Percentiles rank a stretch among this genome's conserved stretches.
These are phyloP conservation scores for Glonium stellatum DNA, from an alignment of 495 filamentous ascomycete species.

Conservation along the genomic window DNA sequence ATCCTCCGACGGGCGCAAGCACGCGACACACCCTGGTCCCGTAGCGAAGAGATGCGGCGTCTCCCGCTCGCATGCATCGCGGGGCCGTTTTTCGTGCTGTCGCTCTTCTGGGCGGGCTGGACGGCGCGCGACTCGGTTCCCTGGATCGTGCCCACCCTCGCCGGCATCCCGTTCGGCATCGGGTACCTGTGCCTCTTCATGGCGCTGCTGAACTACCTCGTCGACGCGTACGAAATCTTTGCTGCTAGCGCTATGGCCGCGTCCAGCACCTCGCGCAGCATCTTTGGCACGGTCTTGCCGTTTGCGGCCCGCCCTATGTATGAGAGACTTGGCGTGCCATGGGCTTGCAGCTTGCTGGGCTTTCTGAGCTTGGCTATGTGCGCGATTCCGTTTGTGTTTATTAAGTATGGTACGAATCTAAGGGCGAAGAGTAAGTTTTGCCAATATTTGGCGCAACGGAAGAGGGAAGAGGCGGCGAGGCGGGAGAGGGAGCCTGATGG, in stretches of 20 bases:
- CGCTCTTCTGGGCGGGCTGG: constrained; percentile 71
- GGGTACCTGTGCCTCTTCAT: constrained; percentile 63
- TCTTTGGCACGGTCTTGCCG: constrained; percentile 57
- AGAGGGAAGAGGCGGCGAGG: constrained; percentile 28
- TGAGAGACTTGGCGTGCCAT: constrained; percentile 32
- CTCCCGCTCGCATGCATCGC: constrained; percentile 62
- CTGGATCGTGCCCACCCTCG: constrained; percentile 58
- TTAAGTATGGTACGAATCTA: constrained; percentile 33
- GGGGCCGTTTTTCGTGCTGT: constrained; percentile 54
- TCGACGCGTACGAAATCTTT: constrained; percentile 69
- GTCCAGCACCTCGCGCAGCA: constrained; percentile 50
- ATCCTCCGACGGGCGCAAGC: constrained; percentile 42
- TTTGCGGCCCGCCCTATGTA: constrained; percentile 40
- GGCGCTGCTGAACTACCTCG: constrained; percentile 65
- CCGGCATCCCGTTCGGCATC: constrained; percentile 61
- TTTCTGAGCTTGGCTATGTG: constrained; percentile 34
- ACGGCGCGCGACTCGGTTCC: constrained; percentile 49
- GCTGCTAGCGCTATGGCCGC: constrained; percentile 66
- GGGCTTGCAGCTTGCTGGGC: constrained; percentile 38
- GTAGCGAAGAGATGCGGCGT: constrained; percentile 53
- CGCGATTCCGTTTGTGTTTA: constrained; percentile 38
- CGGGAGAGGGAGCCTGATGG: constrained; percentile 16
- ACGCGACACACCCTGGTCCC: constrained; percentile 38
- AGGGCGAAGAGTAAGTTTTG: constrained; percentile 38
- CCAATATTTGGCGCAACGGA: constrained; percentile 33